These are phyloP conservation scores for Ettlia oleoabundans DNA, from an alignment of 139 green algal species.

Conservation along the genomic window DNA sequence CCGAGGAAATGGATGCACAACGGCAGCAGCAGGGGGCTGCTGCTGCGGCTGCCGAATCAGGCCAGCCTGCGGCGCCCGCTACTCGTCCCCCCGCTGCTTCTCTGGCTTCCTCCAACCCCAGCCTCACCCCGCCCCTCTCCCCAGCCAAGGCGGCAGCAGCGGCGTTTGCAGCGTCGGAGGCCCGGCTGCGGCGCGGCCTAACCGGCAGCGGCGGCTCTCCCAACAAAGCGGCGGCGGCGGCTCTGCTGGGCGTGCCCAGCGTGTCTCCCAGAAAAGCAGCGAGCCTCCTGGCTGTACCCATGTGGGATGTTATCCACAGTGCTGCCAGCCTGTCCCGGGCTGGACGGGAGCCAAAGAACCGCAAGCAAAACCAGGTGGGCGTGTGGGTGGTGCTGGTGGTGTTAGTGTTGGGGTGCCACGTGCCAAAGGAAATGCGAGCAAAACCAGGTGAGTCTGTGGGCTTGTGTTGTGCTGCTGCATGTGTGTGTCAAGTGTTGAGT, in stretches of 20 bases:
- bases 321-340: slow-evolving; percentile 81
- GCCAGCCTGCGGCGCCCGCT: background rate
- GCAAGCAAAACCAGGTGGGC: slow-evolving; percentile 84
- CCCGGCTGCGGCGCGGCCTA: background rate
- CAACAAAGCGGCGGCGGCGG: background rate
- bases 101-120: background rate
- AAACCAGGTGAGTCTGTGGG: background rate
- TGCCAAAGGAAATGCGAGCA: background rate
- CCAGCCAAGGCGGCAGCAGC: background rate
- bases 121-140: background rate
- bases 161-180: background rate
- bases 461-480: no score
- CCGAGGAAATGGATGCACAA: background rate
- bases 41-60: background rate
- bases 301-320: slow-evolving; percentile 42
- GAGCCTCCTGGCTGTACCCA: slow-evolving; percentile 33
- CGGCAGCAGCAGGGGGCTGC: background rate
- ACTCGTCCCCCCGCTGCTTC: background rate
- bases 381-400: background rate
- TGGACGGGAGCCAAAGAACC: slow-evolving; percentile 79
- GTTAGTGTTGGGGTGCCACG: background rate
- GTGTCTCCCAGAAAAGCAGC: no score
- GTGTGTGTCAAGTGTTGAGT: no score
- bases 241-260: no score
- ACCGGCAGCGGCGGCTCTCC: background rate